These are phyloP conservation scores for Lactarius quietus DNA, from an alignment of 768 basidiomycete genomes.

Conservation along the genomic window DNA sequence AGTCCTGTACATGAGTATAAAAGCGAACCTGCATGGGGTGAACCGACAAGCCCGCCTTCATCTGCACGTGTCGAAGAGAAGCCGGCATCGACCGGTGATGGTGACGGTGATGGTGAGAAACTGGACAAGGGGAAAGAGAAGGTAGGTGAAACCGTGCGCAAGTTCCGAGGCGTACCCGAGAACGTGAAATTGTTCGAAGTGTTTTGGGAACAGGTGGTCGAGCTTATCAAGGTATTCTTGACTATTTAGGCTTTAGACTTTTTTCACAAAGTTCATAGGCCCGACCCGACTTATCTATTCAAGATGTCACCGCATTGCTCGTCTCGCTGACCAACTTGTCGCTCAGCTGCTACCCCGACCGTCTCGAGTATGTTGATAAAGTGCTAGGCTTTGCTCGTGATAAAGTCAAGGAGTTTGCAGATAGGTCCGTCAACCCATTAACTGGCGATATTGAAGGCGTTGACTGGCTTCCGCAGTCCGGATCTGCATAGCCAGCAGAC, in stretches of 20 bases:
- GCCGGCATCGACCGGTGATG: slow-evolving; percentile 23
- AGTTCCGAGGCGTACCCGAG: slow-evolving; percentile 94
- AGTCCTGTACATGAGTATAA: slow-evolving; percentile 26
- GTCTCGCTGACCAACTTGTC: slow-evolving; percentile 95
- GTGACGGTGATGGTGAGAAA: slow-evolving; percentile 31
- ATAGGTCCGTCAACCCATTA: slow-evolving; percentile 50
- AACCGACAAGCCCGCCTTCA: slow-evolving; percentile 31
- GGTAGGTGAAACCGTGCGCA: slow-evolving; percentile 51
- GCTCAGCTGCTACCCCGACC: slow-evolving; percentile 94
- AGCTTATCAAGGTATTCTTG: slow-evolving; percentile 83
- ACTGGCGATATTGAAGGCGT: background rate
- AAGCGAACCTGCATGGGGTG: slow-evolving; percentile 25
- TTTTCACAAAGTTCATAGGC: slow-evolving; percentile 49
- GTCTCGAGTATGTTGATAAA: slow-evolving; percentile 96
- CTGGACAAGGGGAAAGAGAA: slow-evolving; percentile 57
- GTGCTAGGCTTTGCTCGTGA: slow-evolving; percentile 84
- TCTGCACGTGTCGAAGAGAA: slow-evolving; percentile 14
- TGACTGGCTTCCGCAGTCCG: slow-evolving; percentile 46
- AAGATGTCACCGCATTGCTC: slow-evolving; percentile 93
- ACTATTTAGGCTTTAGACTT: background rate
- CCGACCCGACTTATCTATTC: slow-evolving; percentile 94
- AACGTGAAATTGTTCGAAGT: slow-evolving; percentile 96
- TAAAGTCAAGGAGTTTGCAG: slow-evolving; percentile 80
- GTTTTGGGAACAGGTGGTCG: slow-evolving; percentile 98
- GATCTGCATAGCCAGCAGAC: slow-evolving; percentile 89